phyloP scores from a whole-genome alignment of 2,329 filamentous ascomycete species.

The Trichoderma sp. region DNA sequence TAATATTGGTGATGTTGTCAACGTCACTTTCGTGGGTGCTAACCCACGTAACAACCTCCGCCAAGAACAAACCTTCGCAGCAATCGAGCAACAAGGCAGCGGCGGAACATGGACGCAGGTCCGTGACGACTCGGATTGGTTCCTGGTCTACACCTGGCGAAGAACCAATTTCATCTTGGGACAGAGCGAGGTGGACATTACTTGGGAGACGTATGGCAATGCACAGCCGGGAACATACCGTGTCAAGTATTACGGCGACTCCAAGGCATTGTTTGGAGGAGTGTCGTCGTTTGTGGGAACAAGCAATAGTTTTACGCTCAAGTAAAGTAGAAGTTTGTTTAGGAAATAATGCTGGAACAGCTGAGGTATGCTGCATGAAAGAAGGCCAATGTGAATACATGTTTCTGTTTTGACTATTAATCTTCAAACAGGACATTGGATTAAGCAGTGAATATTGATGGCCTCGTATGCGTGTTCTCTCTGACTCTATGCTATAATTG shows the following conservation, averaged over 20 bases:
- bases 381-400: neutral
- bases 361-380: neutral
- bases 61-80: slow-evolving; percentile 74
- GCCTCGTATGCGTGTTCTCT: neutral
- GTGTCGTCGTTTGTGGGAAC: slow-evolving; percentile 35
- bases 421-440: neutral
- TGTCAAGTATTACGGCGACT: slow-evolving; percentile 81
- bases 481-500: neutral
- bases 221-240: slow-evolving; percentile 70
- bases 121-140: slow-evolving; percentile 79
- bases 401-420: neutral
- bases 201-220: slow-evolving; percentile 65
- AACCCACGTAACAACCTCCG: slow-evolving; percentile 88
- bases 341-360: neutral
- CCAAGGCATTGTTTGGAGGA: slow-evolving; percentile 57
- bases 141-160: slow-evolving; percentile 77
- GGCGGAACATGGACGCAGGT: slow-evolving; percentile 62
- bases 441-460: neutral
- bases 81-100: slow-evolving; percentile 64
- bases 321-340: neutral
- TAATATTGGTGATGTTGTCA: slow-evolving; percentile 60
- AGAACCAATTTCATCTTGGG: slow-evolving; percentile 69
- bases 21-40: slow-evolving; percentile 75
- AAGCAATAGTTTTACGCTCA: slow-evolving; percentile 27
- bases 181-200: slow-evolving; percentile 74